Evolutionary conservation across 108 stramenopile genomes (phyloP), one percentile per base, ranked within the genome.

Genomic region (Fistulifera solaris): DNA sequence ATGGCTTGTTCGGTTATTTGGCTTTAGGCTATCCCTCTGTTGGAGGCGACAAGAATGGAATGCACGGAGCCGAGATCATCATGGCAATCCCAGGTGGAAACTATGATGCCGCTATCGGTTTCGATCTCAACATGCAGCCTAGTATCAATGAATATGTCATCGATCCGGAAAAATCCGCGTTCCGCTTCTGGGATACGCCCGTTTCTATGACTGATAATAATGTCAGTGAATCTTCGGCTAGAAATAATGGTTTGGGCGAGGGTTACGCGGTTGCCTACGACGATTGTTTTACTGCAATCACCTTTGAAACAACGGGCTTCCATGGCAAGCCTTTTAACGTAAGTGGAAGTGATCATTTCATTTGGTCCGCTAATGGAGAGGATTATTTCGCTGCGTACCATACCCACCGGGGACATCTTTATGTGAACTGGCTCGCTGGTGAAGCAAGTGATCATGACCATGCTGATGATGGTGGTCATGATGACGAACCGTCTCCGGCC

Each of bases 241-340:
- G 12, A 8, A 18, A 4, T 63, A 35, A 8, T 3, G 8, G 31
- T 35, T 3, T 35, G 31, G 31, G 8, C 6, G 8, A 58, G 14
- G 22, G 42, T 27, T 35, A 35, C 31, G 31, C 6, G 6, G 60
- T 70, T 16, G 52, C 40, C 0, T 60, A 56, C 31, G 63, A 45
- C 11, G 81, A 75, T 27, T 83, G 81, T 52, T 79, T 67, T 46
- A 83, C 81, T 42, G 64, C 81, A 13, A 52, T 83, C 26, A 65
- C 67, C 26, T 79, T 83, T 52, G 62, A 66, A 52, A 66, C 69
- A 11, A 62, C 54, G 40, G 48, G 63, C 42, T 79, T 83, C 54
- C 58, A 75, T 43, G 71, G 68, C 7, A 67, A 67, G 27, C 63
- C 69, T 27, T 63, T 71, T 41, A 65, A 73, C 26, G 40, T 69